Percentiles rank a stretch among this genome's conserved stretches.
phyloP scores from a whole-genome alignment of 495 filamentous ascomycete species.

The Friedmanniomyces endolithicus region DNA sequence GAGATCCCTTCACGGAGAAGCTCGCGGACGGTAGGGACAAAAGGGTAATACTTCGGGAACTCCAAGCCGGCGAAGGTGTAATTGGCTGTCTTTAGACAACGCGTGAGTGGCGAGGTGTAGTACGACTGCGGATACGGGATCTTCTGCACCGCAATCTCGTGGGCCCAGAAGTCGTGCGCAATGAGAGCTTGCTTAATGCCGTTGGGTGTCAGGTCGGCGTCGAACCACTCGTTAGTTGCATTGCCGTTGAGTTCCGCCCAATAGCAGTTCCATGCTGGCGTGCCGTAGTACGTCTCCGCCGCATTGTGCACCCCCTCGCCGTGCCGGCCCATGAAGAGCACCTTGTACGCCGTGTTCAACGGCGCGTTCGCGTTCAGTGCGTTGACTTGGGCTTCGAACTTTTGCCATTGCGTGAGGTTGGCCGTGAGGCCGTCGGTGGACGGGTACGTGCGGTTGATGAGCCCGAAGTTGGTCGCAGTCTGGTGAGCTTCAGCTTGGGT shows the following conservation, averaged over 20 bases:
- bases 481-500: conserved; percentile 19
- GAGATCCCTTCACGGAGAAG: conserved; percentile 56
- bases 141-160: conserved; percentile 37
- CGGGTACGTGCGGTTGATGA: conserved; percentile 47
- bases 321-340: conserved; percentile 57
- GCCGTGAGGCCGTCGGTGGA: conserved; percentile 29
- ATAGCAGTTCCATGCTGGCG: conserved; percentile 38
- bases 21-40: conserved; percentile 56
- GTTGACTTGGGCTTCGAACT: conserved; percentile 47
- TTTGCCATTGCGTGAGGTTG: conserved; percentile 51
- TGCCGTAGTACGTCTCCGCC: conserved; percentile 45
- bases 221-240: conserved; percentile 50
- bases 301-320: conserved; percentile 60
- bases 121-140: conserved; percentile 54
- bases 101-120: conserved; percentile 57
- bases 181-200: conserved; percentile 51
- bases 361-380: conserved; percentile 41
- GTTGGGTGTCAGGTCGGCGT: conserved; percentile 50
- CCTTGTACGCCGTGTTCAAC: conserved; percentile 47
- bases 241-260: conserved; percentile 63
- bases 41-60: conserved; percentile 39
- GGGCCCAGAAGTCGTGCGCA: conserved; percentile 53
- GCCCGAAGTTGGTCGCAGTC: conserved; percentile 53
- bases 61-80: conserved; percentile 46
- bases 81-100: conserved; percentile 53